Base-by-base conservation (phyloP, 306 rosid genomes). In the Pachyrhizus erosus region DNA sequence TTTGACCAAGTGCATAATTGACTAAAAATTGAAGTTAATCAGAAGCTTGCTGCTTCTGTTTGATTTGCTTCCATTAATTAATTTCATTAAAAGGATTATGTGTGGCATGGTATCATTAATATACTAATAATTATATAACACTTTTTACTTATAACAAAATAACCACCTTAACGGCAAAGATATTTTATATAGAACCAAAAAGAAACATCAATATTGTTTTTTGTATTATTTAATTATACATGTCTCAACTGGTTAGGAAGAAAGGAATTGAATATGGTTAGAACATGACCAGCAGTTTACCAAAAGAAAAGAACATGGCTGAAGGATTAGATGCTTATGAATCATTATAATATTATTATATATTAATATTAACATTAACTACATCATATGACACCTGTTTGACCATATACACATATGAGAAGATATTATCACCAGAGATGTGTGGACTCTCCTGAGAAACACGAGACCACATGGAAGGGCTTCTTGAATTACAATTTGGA, bases 381-480 rank as follows among this genome's bases (percentile, higher is more conserved):
- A 46, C 77, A 27, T 73, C 33, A 27, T 57, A 55, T 55, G 70
- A 80, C 72, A 66, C 13, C 5, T 33, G 70, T 80, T 88, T 92
- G 91, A 88, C 88, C 61, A 48, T 21, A 37, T 49, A 46, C 14
- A 20, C 15, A n/a, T 71, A 55, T 21, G 51, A 67, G 42, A 52
- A 45, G 67, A 80, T 77, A 65, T 45, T 20, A 61, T 52, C 77
- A 70, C 45, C 5, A 80, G 23, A 74, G 74, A 78, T 52, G 54
- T 17, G 85, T 86, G 79, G 86, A 81, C 69, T 81, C 82, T 81
- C 55, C 27, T 68, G 40, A 83, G 90, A 86, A 91, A 89, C 92
- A 89, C 34, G 97, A 90, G 86, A 86, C 84, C 97, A 93, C 97
- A 90, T 93, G 97, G 86, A 85, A 80, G 5, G 70, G 42, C 20